phyloP scores from a whole-genome alignment of 139 green algal species.

The Choricystis sp. region DNA sequence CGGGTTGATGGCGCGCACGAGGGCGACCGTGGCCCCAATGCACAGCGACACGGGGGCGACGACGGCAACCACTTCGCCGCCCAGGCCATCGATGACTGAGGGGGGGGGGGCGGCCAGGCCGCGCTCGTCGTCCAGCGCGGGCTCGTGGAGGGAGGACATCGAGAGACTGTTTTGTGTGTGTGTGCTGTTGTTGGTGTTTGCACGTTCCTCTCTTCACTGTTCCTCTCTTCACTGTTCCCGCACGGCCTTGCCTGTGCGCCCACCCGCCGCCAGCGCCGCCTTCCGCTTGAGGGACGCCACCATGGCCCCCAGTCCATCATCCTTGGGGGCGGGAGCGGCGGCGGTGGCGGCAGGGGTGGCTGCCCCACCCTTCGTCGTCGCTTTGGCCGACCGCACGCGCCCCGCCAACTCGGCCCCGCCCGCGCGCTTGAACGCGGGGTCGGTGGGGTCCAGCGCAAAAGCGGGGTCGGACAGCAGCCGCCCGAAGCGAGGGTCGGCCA shows the following conservation, averaged over 20 bases:
- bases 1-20: slow-evolving; percentile 72
- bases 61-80: slow-evolving; percentile 65
- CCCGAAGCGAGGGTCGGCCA: slow-evolving; percentile 63
- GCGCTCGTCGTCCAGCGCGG: background rate
- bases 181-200: background rate
- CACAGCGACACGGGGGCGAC: slow-evolving; percentile 75
- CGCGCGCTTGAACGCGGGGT: slow-evolving; percentile 54
- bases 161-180: background rate
- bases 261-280: slow-evolving; percentile 3
- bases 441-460: slow-evolving; percentile 82
- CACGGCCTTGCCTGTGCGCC: background rate
- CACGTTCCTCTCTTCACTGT: background rate
- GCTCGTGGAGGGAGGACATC: background rate
- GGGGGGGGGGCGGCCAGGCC: background rate
- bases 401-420: slow-evolving; percentile 1
- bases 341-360: slow-evolving; percentile 5
- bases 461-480: slow-evolving; percentile 38
- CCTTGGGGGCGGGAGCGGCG: slow-evolving; percentile 1
- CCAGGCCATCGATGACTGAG: slow-evolving; percentile 38
- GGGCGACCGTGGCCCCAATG: slow-evolving; percentile 73
- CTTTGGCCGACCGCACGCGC: slow-evolving; percentile 1
- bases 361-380: slow-evolving; percentile 4
- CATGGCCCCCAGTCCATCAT: slow-evolving; percentile 35
- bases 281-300: slow-evolving; percentile 58
- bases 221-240: background rate